Evolutionary conservation across 768 basidiomycete species (phyloP).

Genomic region (Macrolepiota dolichaula): DNA sequence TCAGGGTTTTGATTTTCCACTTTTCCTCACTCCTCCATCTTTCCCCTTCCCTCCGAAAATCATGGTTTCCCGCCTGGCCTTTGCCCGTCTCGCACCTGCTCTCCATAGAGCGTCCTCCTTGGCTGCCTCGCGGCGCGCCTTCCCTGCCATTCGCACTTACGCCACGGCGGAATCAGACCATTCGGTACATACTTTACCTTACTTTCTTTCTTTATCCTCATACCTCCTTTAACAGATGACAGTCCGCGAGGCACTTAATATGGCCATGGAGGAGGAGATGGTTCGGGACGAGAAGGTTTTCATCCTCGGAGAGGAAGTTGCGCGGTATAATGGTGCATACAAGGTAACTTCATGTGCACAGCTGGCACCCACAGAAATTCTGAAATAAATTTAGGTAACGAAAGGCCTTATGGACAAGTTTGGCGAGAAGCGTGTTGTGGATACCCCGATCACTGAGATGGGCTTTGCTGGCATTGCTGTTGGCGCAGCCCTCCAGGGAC

Average conservation of each 20-base stretch:
- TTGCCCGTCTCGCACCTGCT: conserved; percentile 62
- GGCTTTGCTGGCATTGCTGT: conserved; percentile 97
- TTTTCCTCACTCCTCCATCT: conserved; percentile 20
- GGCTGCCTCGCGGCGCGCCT: conserved; percentile 34
- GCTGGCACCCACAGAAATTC: conserved; percentile 2
- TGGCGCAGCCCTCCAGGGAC: conserved; percentile 90
- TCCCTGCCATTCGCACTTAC: conserved; percentile 52
- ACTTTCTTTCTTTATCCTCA: conserved; percentile 12
- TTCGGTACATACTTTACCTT: conserved; percentile 30
- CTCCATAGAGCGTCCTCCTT: conserved; percentile 48
- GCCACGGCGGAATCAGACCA: conserved; percentile 54
- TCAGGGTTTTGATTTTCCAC: background rate
- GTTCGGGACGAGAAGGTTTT: conserved; percentile 92
- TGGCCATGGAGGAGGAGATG: conserved; percentile 99
- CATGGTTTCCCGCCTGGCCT: conserved; percentile 63
- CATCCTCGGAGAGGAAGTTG: conserved; percentile 96
- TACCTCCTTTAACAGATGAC: conserved; percentile 66
- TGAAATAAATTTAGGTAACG: conserved; percentile 64
- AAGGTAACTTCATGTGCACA: conserved; percentile 51
- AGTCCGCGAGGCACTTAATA: conserved; percentile 95
- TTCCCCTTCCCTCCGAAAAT: conserved; percentile 27
- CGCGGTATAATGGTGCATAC: conserved; percentile 97
- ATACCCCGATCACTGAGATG: conserved; percentile 97
- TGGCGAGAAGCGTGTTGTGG: conserved; percentile 96
- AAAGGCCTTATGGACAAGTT: conserved; percentile 99